These are phyloP conservation scores for Ophiocordyceps unilateralis DNA, from an alignment of 2,329 filamentous ascomycete genomes.

Conservation along the genomic window DNA sequence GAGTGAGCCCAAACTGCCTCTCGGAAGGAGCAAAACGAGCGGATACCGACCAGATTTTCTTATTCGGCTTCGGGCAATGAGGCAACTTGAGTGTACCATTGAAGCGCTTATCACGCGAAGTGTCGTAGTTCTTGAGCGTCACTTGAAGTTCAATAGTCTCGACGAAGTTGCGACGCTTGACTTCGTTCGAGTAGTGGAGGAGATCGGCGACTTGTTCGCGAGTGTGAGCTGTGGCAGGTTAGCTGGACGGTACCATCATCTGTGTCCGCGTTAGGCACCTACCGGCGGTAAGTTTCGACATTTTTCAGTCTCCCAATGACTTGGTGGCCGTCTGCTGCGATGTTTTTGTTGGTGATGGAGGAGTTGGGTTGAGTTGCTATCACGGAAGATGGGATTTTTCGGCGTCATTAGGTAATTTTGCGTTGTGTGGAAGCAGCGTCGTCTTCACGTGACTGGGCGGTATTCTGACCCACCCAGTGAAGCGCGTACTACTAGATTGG, in stretches of 20 bases:
- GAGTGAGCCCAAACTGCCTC: not conserved
- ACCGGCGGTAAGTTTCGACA: slow-evolving; percentile 78
- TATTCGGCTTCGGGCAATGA: slow-evolving; percentile 75
- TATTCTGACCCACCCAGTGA: no score
- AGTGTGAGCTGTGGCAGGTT: slow-evolving; percentile 53
- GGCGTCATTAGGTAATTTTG: no score
- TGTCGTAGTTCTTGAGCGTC: slow-evolving; percentile 97
- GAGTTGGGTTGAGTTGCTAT: no score
- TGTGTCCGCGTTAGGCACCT: slow-evolving; percentile 8
- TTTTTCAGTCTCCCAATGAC: slow-evolving; percentile 77
- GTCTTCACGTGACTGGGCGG: no score
- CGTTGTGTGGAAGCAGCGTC: no score
- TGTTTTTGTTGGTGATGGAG: slow-evolving; percentile 7
- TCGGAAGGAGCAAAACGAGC: slow-evolving; percentile 7
- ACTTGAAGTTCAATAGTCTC: slow-evolving; percentile 87
- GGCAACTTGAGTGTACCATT: slow-evolving; percentile 95
- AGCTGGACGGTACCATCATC: slow-evolving; percentile 12
- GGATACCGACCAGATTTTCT: slow-evolving; percentile 49
- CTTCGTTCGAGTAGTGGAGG: slow-evolving; percentile 82
- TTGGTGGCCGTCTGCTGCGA: slow-evolving; percentile 32
- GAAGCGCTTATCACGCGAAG: slow-evolving; percentile 99
- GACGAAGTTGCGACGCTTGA: slow-evolving; percentile 97
- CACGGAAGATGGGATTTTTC: no score
- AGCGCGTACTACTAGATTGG: no score
- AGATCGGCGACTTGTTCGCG: slow-evolving; percentile 86